Evolutionary conservation across 768 basidiomycete species (phyloP).

Genomic region (Galerina marginata): DNA sequence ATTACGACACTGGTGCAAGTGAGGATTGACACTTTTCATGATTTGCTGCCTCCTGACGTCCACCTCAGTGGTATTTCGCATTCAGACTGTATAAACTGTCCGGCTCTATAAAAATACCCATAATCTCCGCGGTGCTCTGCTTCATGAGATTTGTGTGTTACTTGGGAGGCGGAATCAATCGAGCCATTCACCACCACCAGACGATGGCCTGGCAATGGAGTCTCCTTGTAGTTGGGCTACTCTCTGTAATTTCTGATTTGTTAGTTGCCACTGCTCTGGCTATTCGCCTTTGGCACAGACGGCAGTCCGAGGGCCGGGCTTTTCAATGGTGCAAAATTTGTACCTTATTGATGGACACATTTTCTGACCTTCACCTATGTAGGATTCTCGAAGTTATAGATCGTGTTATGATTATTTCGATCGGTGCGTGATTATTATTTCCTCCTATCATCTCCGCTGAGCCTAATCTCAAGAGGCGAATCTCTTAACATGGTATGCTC

Average conservation of each 20-base stretch:
- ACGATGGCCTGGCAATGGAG: neutral
- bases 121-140: slow-evolving; percentile 3
- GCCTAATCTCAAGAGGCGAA: neutral
- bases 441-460: neutral
- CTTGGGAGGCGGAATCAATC: neutral
- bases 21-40: neutral
- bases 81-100: slow-evolving; percentile 16
- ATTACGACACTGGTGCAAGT: slow-evolving; percentile 19
- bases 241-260: slow-evolving; percentile 2
- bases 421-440: neutral
- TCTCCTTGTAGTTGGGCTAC: slow-evolving; percentile 6
- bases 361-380: no score
- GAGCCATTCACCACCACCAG: neutral
- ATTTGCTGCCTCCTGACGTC: neutral
- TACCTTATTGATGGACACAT: no score
- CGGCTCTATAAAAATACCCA: neutral
- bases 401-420: neutral
- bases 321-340: neutral
- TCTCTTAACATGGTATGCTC: slow-evolving; percentile 1
- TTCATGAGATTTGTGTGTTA: neutral
- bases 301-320: neutral
- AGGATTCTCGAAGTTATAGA: neutral
- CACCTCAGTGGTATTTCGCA: slow-evolving; percentile 15
- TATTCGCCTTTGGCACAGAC: neutral
- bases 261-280: neutral